A percentile compares a stretch with the other conserved stretches of the same genome.
These are phyloP conservation scores for Mycena floridula DNA, from an alignment of 768 basidiomycete species.

Conservation along the genomic window DNA sequence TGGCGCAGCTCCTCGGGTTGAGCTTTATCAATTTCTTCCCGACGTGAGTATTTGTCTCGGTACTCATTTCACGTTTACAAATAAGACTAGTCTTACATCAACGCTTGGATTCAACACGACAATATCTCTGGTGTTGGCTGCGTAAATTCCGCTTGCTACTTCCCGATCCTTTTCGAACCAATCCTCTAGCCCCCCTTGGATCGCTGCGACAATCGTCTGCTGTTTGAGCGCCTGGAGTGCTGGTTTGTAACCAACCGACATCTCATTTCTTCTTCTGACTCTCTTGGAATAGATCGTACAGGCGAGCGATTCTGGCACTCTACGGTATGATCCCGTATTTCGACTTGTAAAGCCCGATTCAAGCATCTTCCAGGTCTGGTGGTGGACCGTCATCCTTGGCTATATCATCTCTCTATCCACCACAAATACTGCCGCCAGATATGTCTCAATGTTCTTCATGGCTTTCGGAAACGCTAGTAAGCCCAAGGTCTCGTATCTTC, in stretches of 20 bases:
- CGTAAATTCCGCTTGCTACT: conserved; percentile 36
- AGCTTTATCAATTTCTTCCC: conserved; percentile 55
- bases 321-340: too few species aligned
- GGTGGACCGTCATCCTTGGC: conserved; percentile 57
- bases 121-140: conserved; percentile 50
- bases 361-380: too few species aligned
- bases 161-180: neutral
- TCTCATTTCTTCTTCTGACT: neutral
- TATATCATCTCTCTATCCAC: conserved; percentile 58
- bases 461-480: conserved; percentile 41
- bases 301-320: conserved; percentile 65
- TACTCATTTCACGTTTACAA: too few species aligned
- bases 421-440: conserved; percentile 43
- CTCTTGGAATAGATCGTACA: conserved; percentile 36
- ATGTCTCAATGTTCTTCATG: conserved; percentile 62
- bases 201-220: conserved; percentile 44
- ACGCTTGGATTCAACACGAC: conserved; percentile 61
- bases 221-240: conserved; percentile 51
- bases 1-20: conserved; percentile 18
- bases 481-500: too few species aligned
- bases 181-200: conserved; percentile 51
- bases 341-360: too few species aligned
- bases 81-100: conserved; percentile 49
- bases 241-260: conserved; percentile 15
- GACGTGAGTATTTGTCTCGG: too few species aligned